Evolutionary conservation across 345 rosid species (phyloP), one percentile per base, ranked within the genome.

Genomic region (Syzygium aromaticum): DNA sequence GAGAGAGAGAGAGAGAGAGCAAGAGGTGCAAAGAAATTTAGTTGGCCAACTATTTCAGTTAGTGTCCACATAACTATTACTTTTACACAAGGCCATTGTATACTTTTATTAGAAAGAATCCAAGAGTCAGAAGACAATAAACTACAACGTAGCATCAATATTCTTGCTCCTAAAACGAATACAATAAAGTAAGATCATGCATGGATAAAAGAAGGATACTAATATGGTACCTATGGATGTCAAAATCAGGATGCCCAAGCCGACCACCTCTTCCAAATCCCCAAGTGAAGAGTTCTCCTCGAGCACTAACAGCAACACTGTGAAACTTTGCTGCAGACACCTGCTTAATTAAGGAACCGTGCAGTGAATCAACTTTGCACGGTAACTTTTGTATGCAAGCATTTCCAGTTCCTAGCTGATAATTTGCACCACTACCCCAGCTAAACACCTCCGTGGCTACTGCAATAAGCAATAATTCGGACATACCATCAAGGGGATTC

Each of bases 221-320:
- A 52, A 64, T 78, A 85, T 22, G 43, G 54, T 90, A 96, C 99
- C 99, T 98, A 92, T 98, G 99, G 89, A 98, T 98, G 90, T 98
- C 98, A 92, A 98, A 98, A 88, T 98, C 99, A 86, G 99, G 98
- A 90, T 98, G 99, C 87, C 99, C 99, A 93, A 98, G 99, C 87
- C 99, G 97, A 38, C 99, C 99, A 43, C 99, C 99, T 88, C 99
- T 96, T 86, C 99, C 99, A 90, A 95, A 98, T 22, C 99, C 99
- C 99, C 99, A 98, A 3, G 99, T 95, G 89, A 93, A 98, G 83
- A 96, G 95, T 90, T 96, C 94, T 89, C 99, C 99, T 86, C 73
- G 84, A 64, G 91, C 91, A 87, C 92, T 93, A 91, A 98, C 93
- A 63, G 99, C 98, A 85, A 94, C 93, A 90, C 99, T 96, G 86